Evolutionary conservation across 1,284 basidiomycete species (phyloP), one percentile per base, ranked within the genome.

Genomic region (Thecaphora frezii): DNA sequence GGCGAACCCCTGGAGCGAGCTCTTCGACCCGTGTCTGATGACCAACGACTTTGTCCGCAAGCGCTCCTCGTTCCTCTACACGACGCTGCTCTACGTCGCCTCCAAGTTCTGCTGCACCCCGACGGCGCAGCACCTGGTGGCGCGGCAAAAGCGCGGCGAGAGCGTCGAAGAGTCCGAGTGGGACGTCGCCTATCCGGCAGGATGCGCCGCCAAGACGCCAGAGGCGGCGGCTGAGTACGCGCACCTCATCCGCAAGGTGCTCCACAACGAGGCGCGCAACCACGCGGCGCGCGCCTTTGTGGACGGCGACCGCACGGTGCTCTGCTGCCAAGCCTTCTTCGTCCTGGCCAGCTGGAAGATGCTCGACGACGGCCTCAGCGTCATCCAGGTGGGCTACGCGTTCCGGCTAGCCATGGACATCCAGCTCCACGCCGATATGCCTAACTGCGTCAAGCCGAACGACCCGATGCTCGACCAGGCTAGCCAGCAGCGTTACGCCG

Each of bases 401-500:
- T 68, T 68, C 28, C 66, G 66, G 21, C 50, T 68, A 1, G 66
- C 61, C 3, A 68, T 68, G 66, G 66, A 65, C 42, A 68, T 68
- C 33, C 56, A 65, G 46, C 61, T 68, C 21, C 51, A 56, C 39
- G 57, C 58, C 28, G 66, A 61, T 46, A 61, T 65, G 57, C 66
- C 65, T 36, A 66, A 50, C 44, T 66, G 58, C 39, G 59, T 66
- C 53, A 62, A 62, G 44, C 59, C 64, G 12, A 53, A 26, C 52
- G 58, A 58, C 39, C 54, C 64, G 36, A 48, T 51, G 13, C 47
- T 67, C 21, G 65, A 66, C 22, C 46, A 59, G 18, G 57, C 56
- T 5, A 60, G 57, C 7, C 48, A 37, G 19, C 51, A 65, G 56
- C 54, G 55, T 21, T 57, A 65, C 45, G 53, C 61, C 30, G 62